phyloP scores from a whole-genome alignment of 257 asterid species.

The Nyctanthes arbortristis region DNA sequence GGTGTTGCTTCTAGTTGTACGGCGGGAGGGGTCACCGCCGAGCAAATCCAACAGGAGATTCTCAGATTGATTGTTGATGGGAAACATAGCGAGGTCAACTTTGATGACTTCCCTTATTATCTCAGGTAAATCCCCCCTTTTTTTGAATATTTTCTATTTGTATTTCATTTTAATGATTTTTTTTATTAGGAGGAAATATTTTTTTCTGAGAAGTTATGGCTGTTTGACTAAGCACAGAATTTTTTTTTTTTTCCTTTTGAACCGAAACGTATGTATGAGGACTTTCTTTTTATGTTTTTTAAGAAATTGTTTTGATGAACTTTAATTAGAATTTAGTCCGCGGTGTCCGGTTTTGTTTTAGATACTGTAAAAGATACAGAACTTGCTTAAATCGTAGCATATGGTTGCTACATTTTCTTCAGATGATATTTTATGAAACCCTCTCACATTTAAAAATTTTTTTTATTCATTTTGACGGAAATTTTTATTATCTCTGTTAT shows the following conservation, averaged over 20 bases:
- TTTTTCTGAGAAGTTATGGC: background rate
- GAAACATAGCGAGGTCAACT: slow-evolving; percentile 48
- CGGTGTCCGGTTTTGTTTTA: background rate
- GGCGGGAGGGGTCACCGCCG: slow-evolving; percentile 56
- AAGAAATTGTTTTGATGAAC: background rate
- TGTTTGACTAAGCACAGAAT: background rate
- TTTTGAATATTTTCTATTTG: background rate
- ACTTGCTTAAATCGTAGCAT: too few species aligned
- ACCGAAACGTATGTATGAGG: too few species aligned
- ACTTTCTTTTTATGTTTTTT: too few species aligned
- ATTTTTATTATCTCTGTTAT: background rate
- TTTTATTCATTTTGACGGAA: too few species aligned
- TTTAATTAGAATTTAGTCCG: background rate
- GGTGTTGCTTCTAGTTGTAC: slow-evolving; percentile 23
- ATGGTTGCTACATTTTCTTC: too few species aligned
- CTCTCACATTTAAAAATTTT: background rate
- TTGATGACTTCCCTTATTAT: slow-evolving; percentile 79
- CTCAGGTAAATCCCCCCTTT: slow-evolving; percentile 54
- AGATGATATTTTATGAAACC: background rate
- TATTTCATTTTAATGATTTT: background rate
- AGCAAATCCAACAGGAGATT: slow-evolving; percentile 65
- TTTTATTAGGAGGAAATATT: background rate
- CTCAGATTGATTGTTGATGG: slow-evolving; percentile 60
- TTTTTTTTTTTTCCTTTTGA: too few species aligned
- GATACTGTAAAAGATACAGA: background rate